Base-by-base conservation (phyloP, 345 rosid species). In the Arabidopsis arenosa region DNA sequence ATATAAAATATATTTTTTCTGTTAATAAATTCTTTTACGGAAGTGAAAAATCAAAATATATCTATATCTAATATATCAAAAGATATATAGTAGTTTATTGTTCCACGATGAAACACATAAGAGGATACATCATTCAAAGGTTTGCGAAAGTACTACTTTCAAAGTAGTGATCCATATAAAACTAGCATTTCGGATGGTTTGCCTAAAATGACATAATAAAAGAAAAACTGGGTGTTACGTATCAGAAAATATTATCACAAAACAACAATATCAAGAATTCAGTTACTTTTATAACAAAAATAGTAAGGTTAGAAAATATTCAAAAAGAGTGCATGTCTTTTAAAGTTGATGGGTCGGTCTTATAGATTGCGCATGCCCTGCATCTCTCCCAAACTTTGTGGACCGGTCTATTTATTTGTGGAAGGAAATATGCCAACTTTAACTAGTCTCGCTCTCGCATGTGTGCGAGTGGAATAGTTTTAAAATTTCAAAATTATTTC, bases 341-440 rank as follows among this genome's bases (percentile, higher is more conserved):
- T 10, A 10, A 49, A 35, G 59, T 13, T 66, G 35, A 3, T 28
- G 32, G 32, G 35, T 51, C 58, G 59, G 71, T 66, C 35, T 66
- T 49, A 66, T 12, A 49, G 21, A 9, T 68, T 40, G 72, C 59
- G 49, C 58, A 71, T 60, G 57, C 51, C 39, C 39, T 48, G 60
- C 52, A 49, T 61, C 49, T 48, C 59, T 48, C 57, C 59, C n/a
- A 53, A 62, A 43, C 13, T 26, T 33, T 44, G 68, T 62, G 69
- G 76, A 72, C 76, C 54, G 68, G 54, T 73, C 56, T 58, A 58
- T 36, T 5, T 54, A 59, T 74, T 54, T 54, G 70, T 61, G 51
- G 51, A 60, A 51, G 30, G 18, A 61, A 14, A 49, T 37, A 72
- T 49, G 60, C 9, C 68, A 40, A 72, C 68, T 51, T 61, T 61